phyloP scores from a whole-genome alignment of 345 rosid species.

The Zanthoxylum bungeanum region DNA sequence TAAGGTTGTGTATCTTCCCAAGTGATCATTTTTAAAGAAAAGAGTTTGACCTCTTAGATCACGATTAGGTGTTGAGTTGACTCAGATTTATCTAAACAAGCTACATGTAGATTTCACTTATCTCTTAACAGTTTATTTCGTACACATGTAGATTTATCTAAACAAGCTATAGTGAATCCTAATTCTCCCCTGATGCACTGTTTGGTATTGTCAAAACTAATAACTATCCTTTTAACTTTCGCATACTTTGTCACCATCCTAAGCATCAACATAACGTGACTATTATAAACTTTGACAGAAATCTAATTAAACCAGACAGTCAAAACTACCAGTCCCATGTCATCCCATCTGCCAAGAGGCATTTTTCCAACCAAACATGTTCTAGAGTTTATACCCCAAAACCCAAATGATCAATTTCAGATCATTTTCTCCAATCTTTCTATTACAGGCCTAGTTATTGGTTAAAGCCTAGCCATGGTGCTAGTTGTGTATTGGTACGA shows the following conservation, averaged over 20 bases:
- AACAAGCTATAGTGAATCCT: too few species aligned
- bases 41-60: too few species aligned
- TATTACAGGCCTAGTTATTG: neutral
- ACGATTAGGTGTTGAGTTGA: too few species aligned
- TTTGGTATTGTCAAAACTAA: neutral
- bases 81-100: too few species aligned
- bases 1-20: too few species aligned
- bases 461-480: slow-evolving; percentile 35
- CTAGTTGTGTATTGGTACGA: slow-evolving; percentile 66
- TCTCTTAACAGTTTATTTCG: too few species aligned
- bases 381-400: neutral
- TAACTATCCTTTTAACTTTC: neutral
- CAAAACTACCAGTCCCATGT: slow-evolving; percentile 35
- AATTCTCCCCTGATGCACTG: neutral
- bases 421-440: neutral
- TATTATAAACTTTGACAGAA: neutral
- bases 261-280: neutral
- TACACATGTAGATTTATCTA: too few species aligned
- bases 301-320: slow-evolving; percentile 27
- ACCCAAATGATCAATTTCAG: neutral
- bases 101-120: too few species aligned
- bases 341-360: neutral
- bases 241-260: neutral
- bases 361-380: neutral
- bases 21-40: too few species aligned